Evolutionary conservation across 129 eudicot genomes (phyloP), one percentile per base, ranked within the genome.

Genomic region (Escallonia rubra): DNA sequence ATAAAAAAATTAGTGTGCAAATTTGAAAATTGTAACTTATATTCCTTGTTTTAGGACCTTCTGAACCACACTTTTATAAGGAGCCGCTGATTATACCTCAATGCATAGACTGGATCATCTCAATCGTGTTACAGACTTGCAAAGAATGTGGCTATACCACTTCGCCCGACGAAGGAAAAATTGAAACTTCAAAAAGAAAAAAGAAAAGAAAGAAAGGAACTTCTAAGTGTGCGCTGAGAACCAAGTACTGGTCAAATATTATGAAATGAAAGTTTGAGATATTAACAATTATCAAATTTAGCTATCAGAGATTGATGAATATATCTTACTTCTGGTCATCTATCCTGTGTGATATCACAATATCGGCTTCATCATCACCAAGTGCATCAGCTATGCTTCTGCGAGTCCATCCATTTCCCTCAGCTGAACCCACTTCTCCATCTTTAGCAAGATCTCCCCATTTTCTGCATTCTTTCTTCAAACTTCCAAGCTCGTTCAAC

Each of bases 321-420:
- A 3, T 64, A 49, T 53, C 87, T 81, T 78, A 94, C 99, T 67
- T 82, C 23, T 80, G 82, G 68, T 55, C 67, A 70, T 74, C 76
- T 67, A 63, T 57, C 67, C 74, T 82, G 72, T 42, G 57, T 23
- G 85, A 75, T 15, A 78, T 53, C 8, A 66, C 77, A 55, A 86
- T 80, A 80, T 89, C 99, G 73, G 87, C 88, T 78, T 89, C 96
- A 85, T 94, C 99, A 41, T 94, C 99, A 44, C 99, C 99, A 52
- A 94, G 90, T 63, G 99, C 99, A 77, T 94, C 99, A 63, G 96
- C 95, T 41, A 94, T 78, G 81, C 90, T 89, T 83, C 87, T 84
- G 67, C 83, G 80, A 50, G 61, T 84, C 87, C 87, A 80, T 78
- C 74, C 74, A 60, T 79, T 75, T 34, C 85, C 80, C 62, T 68